Percentiles rank a stretch among this genome's conserved stretches.
Conservation (phyloP, 768 basidiomycete species). For the Mycena polygramma region DNA sequence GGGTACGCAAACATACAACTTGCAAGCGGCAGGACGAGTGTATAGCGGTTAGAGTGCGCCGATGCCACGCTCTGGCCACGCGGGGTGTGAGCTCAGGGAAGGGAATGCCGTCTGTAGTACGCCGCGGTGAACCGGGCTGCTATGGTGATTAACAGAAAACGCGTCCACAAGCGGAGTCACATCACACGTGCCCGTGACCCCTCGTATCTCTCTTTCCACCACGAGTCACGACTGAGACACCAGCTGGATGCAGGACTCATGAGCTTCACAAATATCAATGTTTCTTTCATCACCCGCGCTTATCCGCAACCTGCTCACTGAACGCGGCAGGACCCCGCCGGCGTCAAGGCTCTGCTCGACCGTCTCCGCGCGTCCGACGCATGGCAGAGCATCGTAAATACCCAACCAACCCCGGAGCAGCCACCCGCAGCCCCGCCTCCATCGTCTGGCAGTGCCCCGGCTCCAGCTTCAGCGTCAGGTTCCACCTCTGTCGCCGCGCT, state of each 20-base stretch:
- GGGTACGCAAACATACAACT: too few species aligned
- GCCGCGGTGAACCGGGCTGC: too few species aligned
- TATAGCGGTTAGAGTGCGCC: too few species aligned
- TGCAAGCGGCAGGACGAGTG: too few species aligned
- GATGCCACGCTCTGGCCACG: too few species aligned
- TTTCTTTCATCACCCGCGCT: constrained; percentile 43
- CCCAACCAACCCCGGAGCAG: constrained; percentile 25
- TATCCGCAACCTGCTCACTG: constrained; percentile 25
- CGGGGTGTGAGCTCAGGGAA: too few species aligned
- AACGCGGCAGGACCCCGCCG: constrained; percentile 68
- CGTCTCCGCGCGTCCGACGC: constrained; percentile 75
- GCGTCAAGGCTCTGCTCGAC: constrained; percentile 79
- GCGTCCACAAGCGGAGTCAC: too few species aligned
- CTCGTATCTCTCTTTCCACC: background rate
- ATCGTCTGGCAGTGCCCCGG: constrained; percentile 13
- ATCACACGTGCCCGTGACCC: too few species aligned
- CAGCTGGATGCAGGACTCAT: constrained; percentile 39
- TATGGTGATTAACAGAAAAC: too few species aligned
- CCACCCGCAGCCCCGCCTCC: constrained; percentile 23
- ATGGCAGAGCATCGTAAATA: constrained; percentile 65
- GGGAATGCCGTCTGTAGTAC: too few species aligned
- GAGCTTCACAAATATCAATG: constrained; percentile 72
- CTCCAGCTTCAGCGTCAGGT: constrained; percentile 10
- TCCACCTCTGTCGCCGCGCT: constrained; percentile 67
- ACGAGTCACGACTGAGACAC: background rate